Conservation (phyloP, 2,329 filamentous ascomycete genomes). For the Pseudonectria foliicola region DNA sequence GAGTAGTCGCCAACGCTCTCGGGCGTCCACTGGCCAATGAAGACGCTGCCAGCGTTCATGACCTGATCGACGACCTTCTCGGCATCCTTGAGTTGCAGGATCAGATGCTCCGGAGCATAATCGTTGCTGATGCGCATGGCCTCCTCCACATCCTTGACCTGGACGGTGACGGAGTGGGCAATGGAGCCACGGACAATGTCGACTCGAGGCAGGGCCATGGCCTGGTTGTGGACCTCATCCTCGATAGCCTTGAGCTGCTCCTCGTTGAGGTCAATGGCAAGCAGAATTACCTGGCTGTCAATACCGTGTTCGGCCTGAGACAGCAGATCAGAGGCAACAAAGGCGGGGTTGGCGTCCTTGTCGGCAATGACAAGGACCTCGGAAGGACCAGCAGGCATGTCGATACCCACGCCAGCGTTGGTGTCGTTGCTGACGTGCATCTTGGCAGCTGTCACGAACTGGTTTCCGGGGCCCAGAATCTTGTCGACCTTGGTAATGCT, state of each 20-base stretch:
- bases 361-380: conserved; percentile 97
- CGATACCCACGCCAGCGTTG: conserved; percentile 88
- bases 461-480: conserved; percentile 94
- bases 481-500: conserved; percentile 96
- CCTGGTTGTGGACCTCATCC: conserved; percentile 82
- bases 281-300: conserved; percentile 89
- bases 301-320: conserved; percentile 96
- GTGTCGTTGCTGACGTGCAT: conserved; percentile 98
- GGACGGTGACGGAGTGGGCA: conserved; percentile 82
- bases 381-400: conserved; percentile 96
- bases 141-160: conserved; percentile 62
- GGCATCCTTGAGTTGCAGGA: conserved; percentile 78
- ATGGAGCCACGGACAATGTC: conserved; percentile 91
- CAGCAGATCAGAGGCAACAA: conserved; percentile 89
- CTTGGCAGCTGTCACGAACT: conserved; percentile 97
- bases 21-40: conserved; percentile 92
- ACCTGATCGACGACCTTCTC: conserved; percentile 69
- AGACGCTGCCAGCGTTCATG: conserved; percentile 91
- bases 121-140: conserved; percentile 81
- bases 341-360: conserved; percentile 78
- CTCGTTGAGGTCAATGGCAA: conserved; percentile 74
- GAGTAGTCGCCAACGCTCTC: conserved; percentile 98
- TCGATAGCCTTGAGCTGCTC: conserved; percentile 74
- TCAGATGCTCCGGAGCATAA: conserved; percentile 94
- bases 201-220: conserved; percentile 77